Evolutionary conservation across 1,284 basidiomycete species (phyloP).

Genomic region (Tetrapyrgos nigripes): DNA sequence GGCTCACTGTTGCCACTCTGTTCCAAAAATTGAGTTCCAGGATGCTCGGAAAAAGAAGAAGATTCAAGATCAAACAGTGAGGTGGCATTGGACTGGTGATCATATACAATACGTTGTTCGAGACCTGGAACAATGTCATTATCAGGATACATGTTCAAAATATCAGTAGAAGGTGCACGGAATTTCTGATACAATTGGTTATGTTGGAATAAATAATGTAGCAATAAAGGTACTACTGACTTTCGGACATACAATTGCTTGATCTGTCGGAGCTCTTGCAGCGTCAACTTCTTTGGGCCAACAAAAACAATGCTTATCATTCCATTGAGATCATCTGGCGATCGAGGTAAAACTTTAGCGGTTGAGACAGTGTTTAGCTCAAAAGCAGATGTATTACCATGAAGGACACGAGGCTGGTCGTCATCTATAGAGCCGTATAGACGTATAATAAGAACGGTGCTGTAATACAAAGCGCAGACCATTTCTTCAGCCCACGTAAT

Average conservation of each 20-base stretch:
- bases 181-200: not conserved
- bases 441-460: constrained; percentile 22
- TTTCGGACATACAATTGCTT: constrained; percentile 14
- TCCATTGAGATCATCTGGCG: constrained; percentile 26
- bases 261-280: constrained; percentile 7
- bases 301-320: constrained; percentile 31
- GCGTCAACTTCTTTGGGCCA: constrained; percentile 19
- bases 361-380: constrained; percentile 30
- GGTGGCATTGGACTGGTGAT: constrained; percentile 11
- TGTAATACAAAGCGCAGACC: constrained; percentile 22
- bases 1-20: not conserved
- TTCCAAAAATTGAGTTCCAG: constrained; percentile 9
- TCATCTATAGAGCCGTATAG: constrained; percentile 15
- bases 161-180: constrained; percentile 15
- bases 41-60: constrained; percentile 18
- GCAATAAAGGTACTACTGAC: not conserved
- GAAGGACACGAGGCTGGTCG: constrained; percentile 1
- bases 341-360: constrained; percentile 24
- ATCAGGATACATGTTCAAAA: constrained; percentile 19
- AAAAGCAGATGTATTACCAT: constrained; percentile 14
- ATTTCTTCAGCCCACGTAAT: constrained; percentile 26
- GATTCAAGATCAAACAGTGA: constrained; percentile 26
- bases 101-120: constrained; percentile 19
- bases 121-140: constrained; percentile 22
- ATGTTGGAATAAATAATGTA: not conserved